Conservation (phyloP, 306 rosid species). For the Sphenostylis stenocarpa region DNA sequence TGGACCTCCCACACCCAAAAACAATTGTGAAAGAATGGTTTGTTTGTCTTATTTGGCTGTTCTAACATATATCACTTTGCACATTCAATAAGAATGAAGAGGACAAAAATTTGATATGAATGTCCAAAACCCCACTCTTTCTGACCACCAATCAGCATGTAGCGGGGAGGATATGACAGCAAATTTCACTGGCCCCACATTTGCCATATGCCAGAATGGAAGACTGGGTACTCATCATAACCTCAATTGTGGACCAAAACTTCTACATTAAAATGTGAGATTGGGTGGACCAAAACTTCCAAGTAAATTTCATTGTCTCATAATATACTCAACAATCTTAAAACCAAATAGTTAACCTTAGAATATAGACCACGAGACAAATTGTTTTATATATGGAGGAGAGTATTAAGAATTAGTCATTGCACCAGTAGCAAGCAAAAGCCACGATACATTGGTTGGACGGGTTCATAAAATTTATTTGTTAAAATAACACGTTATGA, state of each 20-base stretch:
- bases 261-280: not conserved
- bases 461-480: not conserved
- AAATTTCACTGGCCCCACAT: conserved; percentile 23
- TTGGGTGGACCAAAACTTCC: not conserved
- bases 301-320: not conserved
- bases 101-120: conserved; percentile 29
- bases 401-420: not conserved
- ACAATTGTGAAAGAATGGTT: conserved; percentile 34
- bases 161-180: not conserved
- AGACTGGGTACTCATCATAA: not conserved
- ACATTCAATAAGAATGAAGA: conserved; percentile 38
- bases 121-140: conserved; percentile 17
- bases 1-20: not conserved
- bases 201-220: not conserved
- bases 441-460: not conserved
- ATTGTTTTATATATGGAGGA: not conserved
- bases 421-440: not conserved
- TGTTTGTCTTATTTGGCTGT: conserved; percentile 56
- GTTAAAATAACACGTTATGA: not conserved
- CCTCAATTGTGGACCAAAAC: conserved; percentile 14
- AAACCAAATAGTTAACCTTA: not conserved
- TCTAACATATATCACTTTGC: conserved; percentile 23
- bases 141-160: not conserved
- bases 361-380: not conserved
- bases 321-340: not conserved